Conservation (phyloP, 2,329 filamentous ascomycete genomes). For the Keithomyces neogunnii region DNA sequence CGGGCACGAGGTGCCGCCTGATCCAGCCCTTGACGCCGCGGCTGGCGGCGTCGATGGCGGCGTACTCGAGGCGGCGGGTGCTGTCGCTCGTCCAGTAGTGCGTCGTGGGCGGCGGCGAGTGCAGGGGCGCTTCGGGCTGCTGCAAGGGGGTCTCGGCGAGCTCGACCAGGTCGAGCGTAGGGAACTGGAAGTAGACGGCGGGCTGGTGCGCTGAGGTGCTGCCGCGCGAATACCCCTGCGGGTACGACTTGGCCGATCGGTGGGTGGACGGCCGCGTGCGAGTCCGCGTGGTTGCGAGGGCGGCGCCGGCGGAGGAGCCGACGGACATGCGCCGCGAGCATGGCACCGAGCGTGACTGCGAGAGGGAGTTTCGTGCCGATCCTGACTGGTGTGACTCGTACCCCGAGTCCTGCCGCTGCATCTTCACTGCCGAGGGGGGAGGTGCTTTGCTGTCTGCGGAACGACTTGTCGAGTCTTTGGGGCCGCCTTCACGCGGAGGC, state of each 20-base stretch:
- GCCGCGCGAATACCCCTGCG: conserved; percentile 22
- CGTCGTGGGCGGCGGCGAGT: conserved; percentile 45
- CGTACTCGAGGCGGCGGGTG: conserved; percentile 55
- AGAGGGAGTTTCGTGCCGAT: conserved; percentile 27
- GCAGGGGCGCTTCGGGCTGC: conserved; percentile 9
- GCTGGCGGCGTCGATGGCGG: conserved; percentile 55
- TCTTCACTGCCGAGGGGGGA: conserved; percentile 27
- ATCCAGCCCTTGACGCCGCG: conserved; percentile 54
- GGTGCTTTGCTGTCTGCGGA: conserved; percentile 11
- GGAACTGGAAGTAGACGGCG: conserved; percentile 41
- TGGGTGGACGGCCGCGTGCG: conserved; percentile 33
- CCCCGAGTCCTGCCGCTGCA: conserved; percentile 50
- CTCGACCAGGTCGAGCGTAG: conserved; percentile 31
- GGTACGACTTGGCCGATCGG: conserved; percentile 30
- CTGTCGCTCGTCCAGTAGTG: conserved; percentile 61
- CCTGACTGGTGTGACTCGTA: conserved; percentile 41
- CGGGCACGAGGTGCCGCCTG: conserved; percentile 47
- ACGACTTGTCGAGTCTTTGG: conserved; percentile 10
- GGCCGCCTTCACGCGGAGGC: conserved; percentile 3
- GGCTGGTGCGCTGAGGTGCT: conserved; percentile 21
- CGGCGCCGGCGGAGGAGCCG: conserved; percentile 16
- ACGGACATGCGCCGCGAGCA: conserved; percentile 24
- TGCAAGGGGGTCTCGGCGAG: conserved; percentile 9
- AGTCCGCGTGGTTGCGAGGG: conserved; percentile 17
- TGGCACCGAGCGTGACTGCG: conserved; percentile 18